Conservation (phyloP, 305 asterid species). For the Solanum aculeatissimum region DNA sequence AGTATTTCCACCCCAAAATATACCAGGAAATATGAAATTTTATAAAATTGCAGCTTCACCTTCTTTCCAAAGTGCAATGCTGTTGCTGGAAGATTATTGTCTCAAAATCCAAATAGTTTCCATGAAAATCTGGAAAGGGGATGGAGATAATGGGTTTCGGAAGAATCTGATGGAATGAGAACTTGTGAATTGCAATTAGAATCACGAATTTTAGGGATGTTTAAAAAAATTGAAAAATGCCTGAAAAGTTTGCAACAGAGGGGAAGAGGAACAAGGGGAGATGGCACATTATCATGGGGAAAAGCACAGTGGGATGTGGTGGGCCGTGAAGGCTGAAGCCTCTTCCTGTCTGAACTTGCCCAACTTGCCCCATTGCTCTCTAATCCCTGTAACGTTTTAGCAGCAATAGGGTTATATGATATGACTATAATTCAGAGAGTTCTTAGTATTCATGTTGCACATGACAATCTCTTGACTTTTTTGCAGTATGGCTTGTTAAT, state of each 20-base stretch:
- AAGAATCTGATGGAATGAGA: not conserved
- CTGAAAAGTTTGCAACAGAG: not conserved
- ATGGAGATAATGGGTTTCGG: not conserved
- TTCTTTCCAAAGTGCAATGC: not conserved
- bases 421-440: not conserved
- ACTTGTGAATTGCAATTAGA: not conserved
- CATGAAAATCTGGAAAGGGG: not conserved
- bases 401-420: not conserved
- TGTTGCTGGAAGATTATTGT: not conserved
- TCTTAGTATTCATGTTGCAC: not conserved
- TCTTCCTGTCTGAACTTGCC: not conserved
- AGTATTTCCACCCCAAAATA: not conserved
- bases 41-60: not conserved
- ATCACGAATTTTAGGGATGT: not conserved
- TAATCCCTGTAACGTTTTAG: not conserved
- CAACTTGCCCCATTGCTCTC: not conserved
- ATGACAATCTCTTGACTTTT: conserved; percentile 7
- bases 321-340: not conserved
- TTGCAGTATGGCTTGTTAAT: conserved; percentile 97
- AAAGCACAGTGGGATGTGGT: not conserved
- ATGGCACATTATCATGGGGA: not conserved
- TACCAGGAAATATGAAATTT: not conserved
- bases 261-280: not conserved
- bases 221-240: not conserved
- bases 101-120: not conserved